Evolutionary conservation across 306 rosid genomes (phyloP), one percentile per base, ranked within the genome.

Genomic region (Gleditsia sinensis): DNA sequence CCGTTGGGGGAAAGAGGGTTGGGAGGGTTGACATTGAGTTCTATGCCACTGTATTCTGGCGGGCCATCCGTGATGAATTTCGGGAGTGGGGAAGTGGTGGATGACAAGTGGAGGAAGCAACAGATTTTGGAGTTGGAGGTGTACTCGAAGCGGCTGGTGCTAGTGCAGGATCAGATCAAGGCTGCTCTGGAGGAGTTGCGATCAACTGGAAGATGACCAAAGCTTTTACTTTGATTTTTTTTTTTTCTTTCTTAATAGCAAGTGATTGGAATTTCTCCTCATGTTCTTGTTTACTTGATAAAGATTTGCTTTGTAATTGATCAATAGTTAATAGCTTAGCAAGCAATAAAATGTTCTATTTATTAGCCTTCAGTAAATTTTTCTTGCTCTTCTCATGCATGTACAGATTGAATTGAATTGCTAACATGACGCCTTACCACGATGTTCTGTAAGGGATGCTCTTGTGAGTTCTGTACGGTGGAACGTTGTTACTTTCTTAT

Each of bases 41-140:
- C 82, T 6, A 9, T 79, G 77, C 83, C 81, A 9, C 42, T 83
- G 78, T 65, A 76, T 36, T 77, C 61, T 7, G 68, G 78, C 0
- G 65, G 65, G 34, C 46, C 65, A 10, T 54, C 69, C 20, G 10
- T 61, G 17, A 23, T 77, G 39, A 63, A 30, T 71, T 77, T 13
- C 0, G 72, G 71, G 1, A 67, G 73, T 8, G 88, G 78, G 14
- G 87, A 82, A 27, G 45, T 33, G 77, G 71, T 32, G 36, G 94
- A 87, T 80, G 92, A 85, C 54, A 80, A 83, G 61, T 89, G 94
- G 94, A 83, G 90, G 86, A 89, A 85, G 81, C 94, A 89, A 37
- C 88, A 87, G 33, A 88, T 80, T 5, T 46, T 87, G 87, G 94
- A 89, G 66, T 82, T 89, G 86, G 91, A 89, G 75, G 94, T 87